Conservation (phyloP, 768 basidiomycete species). For the Kwoniella dejecticola region DNA sequence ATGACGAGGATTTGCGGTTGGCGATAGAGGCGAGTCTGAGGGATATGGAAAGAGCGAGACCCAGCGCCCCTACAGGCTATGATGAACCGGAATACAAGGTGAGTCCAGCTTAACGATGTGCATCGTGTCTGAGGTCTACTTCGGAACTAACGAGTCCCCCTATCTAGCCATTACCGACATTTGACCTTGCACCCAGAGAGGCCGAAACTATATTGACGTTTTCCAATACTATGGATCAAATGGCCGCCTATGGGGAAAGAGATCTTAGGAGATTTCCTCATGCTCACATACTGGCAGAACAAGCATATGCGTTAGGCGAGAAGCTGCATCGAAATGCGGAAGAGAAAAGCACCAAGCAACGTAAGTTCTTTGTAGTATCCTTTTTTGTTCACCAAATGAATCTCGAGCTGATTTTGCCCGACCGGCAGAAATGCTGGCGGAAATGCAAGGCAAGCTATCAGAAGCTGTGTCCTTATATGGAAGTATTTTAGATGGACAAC, state of each 20-base stretch:
- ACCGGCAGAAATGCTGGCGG: constrained; percentile 72
- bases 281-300: constrained; percentile 80
- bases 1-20: constrained; percentile 86
- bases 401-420: background rate
- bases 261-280: constrained; percentile 81
- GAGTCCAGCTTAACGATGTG: constrained; percentile 7
- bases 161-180: constrained; percentile 65
- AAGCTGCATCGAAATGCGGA: constrained; percentile 81
- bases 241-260: constrained; percentile 72
- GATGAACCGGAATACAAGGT: constrained; percentile 58
- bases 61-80: constrained; percentile 72
- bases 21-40: constrained; percentile 93
- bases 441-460: constrained; percentile 93
- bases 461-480: constrained; percentile 92
- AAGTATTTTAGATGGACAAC: constrained; percentile 77
- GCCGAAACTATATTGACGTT: constrained; percentile 85
- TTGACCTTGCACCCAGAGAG: constrained; percentile 81
- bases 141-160: constrained; percentile 1
- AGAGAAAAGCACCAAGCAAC: constrained; percentile 88
- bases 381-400: background rate
- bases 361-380: constrained; percentile 58
- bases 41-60: constrained; percentile 65
- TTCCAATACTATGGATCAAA: constrained; percentile 83
- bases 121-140: constrained; percentile 24
- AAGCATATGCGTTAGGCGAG: constrained; percentile 73